These are phyloP conservation scores for Carex kokanica DNA, from an alignment of 176 grass and related monocot species.

Conservation along the genomic window DNA sequence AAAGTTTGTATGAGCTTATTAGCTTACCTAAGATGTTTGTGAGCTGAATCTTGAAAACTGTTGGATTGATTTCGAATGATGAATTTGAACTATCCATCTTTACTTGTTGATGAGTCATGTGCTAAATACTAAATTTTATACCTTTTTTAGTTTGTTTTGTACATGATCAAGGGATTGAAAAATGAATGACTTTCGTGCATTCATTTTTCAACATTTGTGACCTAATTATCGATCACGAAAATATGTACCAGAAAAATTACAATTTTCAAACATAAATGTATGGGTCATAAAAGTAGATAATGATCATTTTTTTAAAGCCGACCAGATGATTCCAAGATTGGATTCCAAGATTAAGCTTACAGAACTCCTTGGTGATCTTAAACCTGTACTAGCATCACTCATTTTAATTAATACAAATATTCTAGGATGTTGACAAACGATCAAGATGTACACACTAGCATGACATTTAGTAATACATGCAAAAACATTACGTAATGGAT, in stretches of 20 bases:
- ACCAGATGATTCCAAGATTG: too few species aligned
- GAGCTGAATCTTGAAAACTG: neutral
- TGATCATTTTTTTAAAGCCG: neutral
- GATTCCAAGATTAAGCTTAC: neutral
- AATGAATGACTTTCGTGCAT: neutral
- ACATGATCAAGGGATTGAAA: neutral
- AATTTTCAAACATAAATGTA: neutral
- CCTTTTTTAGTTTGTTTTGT: neutral
- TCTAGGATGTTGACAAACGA: neutral
- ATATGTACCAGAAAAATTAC: neutral
- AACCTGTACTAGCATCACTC: neutral
- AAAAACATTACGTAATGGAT: neutral
- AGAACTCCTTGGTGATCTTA: neutral
- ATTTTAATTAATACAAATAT: neutral
- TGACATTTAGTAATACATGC: neutral
- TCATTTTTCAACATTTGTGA: neutral
- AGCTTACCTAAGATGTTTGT: neutral
- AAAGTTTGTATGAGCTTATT: neutral
- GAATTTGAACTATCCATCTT: neutral
- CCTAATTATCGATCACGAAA: neutral
- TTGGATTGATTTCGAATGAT: neutral
- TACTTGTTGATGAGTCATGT: neutral
- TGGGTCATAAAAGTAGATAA: neutral
- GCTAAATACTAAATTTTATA: neutral
- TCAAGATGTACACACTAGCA: neutral